Evolutionary conservation across 768 basidiomycete genomes (phyloP).

Genomic region (Mycena leptocephala): DNA sequence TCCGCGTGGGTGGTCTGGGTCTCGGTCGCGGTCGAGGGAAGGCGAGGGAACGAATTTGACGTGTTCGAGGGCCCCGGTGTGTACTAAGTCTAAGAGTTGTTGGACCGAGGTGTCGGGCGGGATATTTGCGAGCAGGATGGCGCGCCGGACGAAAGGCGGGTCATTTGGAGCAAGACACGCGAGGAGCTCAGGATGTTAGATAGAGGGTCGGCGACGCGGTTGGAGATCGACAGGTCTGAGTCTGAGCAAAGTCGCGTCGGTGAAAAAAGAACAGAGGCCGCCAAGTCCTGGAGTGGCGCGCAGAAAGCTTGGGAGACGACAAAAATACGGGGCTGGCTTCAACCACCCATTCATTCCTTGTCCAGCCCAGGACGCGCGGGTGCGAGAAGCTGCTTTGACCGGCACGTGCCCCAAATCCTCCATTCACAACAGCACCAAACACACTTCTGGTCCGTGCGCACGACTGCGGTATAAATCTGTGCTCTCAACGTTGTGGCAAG

Average conservation of each 20-base stretch:
- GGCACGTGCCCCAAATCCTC: neutral
- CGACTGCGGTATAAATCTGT: no score
- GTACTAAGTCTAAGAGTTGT: neutral
- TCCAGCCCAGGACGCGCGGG: neutral
- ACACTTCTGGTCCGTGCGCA: no score
- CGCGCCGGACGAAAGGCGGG: neutral
- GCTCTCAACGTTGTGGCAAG: neutral
- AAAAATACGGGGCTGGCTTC: neutral
- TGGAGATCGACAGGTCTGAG: no score
- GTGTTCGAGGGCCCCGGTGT: slow-evolving; percentile 3
- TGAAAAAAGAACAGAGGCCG: neutral
- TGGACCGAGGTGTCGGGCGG: neutral
- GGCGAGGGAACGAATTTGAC: neutral
- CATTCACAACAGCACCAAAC: neutral
- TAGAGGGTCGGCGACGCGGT: neutral
- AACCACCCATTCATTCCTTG: slow-evolving; percentile 2
- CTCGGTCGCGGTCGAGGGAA: no score
- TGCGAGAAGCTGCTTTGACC: neutral
- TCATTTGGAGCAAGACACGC: neutral
- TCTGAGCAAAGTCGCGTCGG: neutral
- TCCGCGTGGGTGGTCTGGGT: neutral
- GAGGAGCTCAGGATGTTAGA: neutral
- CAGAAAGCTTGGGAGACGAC: neutral
- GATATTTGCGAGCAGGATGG: neutral
- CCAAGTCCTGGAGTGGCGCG: neutral